These are phyloP conservation scores for Elaeagnus macrophylla DNA, from an alignment of 306 rosid genomes.

Conservation along the genomic window DNA sequence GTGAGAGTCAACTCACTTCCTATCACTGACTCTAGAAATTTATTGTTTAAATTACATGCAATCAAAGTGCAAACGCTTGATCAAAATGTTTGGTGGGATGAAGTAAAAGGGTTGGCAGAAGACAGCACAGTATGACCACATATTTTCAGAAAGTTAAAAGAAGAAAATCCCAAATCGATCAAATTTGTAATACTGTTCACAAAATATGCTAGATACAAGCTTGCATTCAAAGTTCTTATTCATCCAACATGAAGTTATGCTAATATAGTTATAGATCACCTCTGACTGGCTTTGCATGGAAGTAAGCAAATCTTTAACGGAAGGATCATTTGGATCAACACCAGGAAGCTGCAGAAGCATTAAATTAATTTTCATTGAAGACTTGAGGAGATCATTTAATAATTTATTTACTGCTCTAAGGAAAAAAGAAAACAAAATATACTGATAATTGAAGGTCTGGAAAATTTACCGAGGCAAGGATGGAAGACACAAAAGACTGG, in stretches of 20 bases:
- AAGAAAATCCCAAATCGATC: too few species aligned
- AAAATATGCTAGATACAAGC: too few species aligned
- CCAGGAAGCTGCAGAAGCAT: constrained; percentile 86
- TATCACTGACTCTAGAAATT: too few species aligned
- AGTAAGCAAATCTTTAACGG: constrained; percentile 92
- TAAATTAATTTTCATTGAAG: constrained; percentile 12
- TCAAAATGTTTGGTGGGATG: too few species aligned
- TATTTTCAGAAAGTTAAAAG: too few species aligned
- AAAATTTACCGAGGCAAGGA: constrained; percentile 72
- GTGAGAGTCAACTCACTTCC: too few species aligned
- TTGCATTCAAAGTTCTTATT: background rate
- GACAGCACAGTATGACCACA: too few species aligned
- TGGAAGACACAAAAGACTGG: constrained; percentile 87
- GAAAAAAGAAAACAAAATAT: background rate
- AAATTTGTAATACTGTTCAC: too few species aligned
- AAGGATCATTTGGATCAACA: constrained; percentile 92
- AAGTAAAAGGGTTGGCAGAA: too few species aligned
- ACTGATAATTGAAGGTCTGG: constrained; percentile 9
- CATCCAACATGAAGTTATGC: background rate
- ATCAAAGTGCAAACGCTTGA: too few species aligned
- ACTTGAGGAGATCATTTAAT: constrained; percentile 11
- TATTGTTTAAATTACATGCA: too few species aligned
- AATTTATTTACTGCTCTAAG: constrained; percentile 6
- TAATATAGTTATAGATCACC: constrained; percentile 26
- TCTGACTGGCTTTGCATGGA: constrained; percentile 90